A percentile compares a stretch with the other conserved stretches of the same genome.
Conservation (phyloP, 2,329 filamentous ascomycete genomes). For the Paraphaeosphaeria minitans region DNA sequence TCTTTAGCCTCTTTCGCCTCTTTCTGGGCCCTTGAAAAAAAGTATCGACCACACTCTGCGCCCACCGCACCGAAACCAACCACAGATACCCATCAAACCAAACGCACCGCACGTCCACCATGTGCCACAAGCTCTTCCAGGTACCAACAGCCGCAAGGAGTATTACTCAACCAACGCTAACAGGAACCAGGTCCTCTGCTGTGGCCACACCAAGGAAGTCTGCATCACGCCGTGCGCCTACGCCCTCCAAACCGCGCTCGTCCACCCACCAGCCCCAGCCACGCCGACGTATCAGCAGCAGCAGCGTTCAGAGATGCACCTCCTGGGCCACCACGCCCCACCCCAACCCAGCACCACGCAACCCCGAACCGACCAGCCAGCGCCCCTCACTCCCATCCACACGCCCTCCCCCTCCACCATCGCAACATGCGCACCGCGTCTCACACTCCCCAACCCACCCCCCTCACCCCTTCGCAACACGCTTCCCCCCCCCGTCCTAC, state of each 20-base stretch:
- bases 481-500: background rate
- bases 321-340: background rate
- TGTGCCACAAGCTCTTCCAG: conserved; percentile 6
- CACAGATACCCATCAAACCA: background rate
- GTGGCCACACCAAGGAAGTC: conserved; percentile 29
- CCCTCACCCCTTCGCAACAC: background rate
- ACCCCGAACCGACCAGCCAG: no score
- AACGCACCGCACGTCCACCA: background rate
- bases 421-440: background rate
- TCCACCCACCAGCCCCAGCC: conserved; percentile 9
- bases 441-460: background rate
- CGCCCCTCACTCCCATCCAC: background rate
- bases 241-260: conserved; percentile 22
- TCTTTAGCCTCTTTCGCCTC: no score
- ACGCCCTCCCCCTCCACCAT: background rate
- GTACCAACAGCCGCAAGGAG: no score
- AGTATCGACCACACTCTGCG: background rate
- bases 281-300: background rate
- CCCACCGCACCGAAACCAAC: background rate
- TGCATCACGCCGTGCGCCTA: conserved; percentile 35
- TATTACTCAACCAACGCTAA: no score
- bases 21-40: no score
- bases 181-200: conserved; percentile 14
- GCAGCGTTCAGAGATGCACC: background rate
- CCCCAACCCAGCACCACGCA: background rate